Base-by-base conservation (phyloP, 2,329 filamentous ascomycete species). In the Arthrobotrys sphaeroides region DNA sequence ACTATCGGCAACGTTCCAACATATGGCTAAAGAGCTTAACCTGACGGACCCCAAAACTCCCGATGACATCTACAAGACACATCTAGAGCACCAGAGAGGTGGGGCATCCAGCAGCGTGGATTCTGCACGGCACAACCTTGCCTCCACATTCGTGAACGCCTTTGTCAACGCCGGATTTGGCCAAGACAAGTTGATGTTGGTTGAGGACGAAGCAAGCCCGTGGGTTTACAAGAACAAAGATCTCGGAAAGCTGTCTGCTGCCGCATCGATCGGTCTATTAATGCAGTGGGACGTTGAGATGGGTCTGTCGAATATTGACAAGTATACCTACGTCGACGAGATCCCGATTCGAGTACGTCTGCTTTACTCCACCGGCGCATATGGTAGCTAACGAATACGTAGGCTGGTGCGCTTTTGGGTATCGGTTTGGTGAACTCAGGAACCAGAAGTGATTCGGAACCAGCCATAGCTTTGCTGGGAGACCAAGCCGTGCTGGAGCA, bases 141-240 rank as follows among this genome's bases (percentile, higher is more conserved):
- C 95, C 2, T 95, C 94, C 64, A 93, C 91, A 2, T 98, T 99
- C 79, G 96, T 99, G 78, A 99, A 99, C 81, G 92, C 91, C 0
- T 98, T 99, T 80, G 93, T 95, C 77, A 99, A 99, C 79, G 94
- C 95, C 62, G 95, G 95, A 31, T 99, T 93, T 80, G 92, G 93
- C 45, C 91, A 94, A 70, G 95, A 99, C 83, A 98, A 97, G 86
- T 91, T 99, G 88, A 97, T 99, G 94, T 86, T 98, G 70, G 90
- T 93, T 43, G 91, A 95, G 18, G 90, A 92, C 73, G 90, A 93
- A 77, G 96, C 96, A 85, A 90, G 91, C 80, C 92, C 91, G 77
- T 99, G 95, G 94, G 92, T 99, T 3, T 99, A 93, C 93, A 99
- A 98, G 86, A 98, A 96, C 18, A 99, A 99, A 84, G 93, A 96